Percentiles rank a stretch among this genome's conserved stretches.
Conservation (phyloP, 2,329 filamentous ascomycete species). For the Tothia fuscella region DNA sequence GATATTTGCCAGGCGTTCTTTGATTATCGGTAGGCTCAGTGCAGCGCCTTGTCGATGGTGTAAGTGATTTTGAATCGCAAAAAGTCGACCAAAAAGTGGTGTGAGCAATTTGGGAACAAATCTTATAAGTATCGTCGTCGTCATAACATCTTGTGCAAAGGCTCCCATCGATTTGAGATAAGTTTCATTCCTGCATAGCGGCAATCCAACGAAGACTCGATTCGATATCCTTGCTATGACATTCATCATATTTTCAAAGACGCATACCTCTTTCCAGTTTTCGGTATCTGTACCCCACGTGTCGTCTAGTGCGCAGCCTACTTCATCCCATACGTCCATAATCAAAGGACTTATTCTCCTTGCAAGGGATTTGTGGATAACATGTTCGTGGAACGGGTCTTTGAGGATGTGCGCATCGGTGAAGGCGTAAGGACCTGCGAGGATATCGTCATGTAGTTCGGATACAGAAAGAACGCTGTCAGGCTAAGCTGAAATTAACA, state of each 20-base stretch:
- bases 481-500: slow-evolving; percentile 18
- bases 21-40: slow-evolving; percentile 24
- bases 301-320: slow-evolving; percentile 22
- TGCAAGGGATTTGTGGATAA: slow-evolving; percentile 29
- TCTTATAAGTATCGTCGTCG: not conserved
- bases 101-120: slow-evolving; percentile 7
- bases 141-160: slow-evolving; percentile 6
- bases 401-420: slow-evolving; percentile 23
- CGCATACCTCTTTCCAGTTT: slow-evolving; percentile 11
- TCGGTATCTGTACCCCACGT: slow-evolving; percentile 26
- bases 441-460: slow-evolving; percentile 25
- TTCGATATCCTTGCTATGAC: slow-evolving; percentile 10
- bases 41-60: slow-evolving; percentile 21
- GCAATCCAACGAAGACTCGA: slow-evolving; percentile 10
- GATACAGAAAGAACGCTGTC: slow-evolving; percentile 27
- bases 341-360: slow-evolving; percentile 27
- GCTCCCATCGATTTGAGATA: slow-evolving; percentile 9
- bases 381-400: slow-evolving; percentile 30
- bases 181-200: slow-evolving; percentile 9
- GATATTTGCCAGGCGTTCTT: slow-evolving; percentile 18
- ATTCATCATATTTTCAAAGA: slow-evolving; percentile 11
- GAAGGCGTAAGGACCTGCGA: slow-evolving; percentile 30
- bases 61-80: slow-evolving; percentile 21
- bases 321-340: slow-evolving; percentile 27
- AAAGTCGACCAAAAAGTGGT: slow-evolving; percentile 14